Percentiles rank a stretch among this genome's conserved stretches.
Evolutionary conservation across 2,329 filamentous ascomycete species (phyloP).

Genomic region (Cladobotryum mycophilum): DNA sequence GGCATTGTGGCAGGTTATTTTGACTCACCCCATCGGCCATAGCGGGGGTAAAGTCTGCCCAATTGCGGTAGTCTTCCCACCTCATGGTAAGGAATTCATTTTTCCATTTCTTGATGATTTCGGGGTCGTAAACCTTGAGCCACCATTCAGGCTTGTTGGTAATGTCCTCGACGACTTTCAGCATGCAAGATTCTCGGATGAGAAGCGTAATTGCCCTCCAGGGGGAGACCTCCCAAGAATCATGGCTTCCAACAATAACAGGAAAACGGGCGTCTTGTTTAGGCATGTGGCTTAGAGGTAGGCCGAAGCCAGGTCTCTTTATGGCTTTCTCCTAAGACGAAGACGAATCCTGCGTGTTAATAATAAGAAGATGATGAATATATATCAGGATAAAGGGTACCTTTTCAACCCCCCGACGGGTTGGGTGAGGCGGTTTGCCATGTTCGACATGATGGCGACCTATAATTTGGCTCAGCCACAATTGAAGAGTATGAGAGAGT

Average conservation of each 20-base stretch:
- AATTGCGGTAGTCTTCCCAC: slow-evolving; percentile 19
- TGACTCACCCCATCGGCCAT: slow-evolving; percentile 26
- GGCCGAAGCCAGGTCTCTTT: slow-evolving; percentile 21
- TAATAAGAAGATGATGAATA: too few species aligned
- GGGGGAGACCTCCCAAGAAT: not conserved
- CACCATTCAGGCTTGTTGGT: slow-evolving; percentile 32
- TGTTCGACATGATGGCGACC: too few species aligned
- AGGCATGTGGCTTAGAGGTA: slow-evolving; percentile 16
- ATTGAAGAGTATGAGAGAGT: too few species aligned
- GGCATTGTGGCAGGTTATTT: not conserved
- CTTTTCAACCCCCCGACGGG: too few species aligned
- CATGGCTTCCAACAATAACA: slow-evolving; percentile 11
- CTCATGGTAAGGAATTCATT: slow-evolving; percentile 23
- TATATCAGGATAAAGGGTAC: too few species aligned
- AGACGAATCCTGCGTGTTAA: too few species aligned
- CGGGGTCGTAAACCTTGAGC: slow-evolving; percentile 23
- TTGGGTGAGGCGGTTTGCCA: too few species aligned
- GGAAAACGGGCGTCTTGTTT: slow-evolving; percentile 14
- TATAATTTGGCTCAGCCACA: too few species aligned
- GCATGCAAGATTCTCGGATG: slow-evolving; percentile 27
- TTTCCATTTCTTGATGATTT: slow-evolving; percentile 24
- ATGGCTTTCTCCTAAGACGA: not conserved
- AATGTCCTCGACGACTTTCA: slow-evolving; percentile 26
- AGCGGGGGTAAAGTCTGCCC: slow-evolving; percentile 22
- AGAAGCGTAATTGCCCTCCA: slow-evolving; percentile 24